Conservation (phyloP, 129 eudicot species). For the Centrapalus pauciflorus region DNA sequence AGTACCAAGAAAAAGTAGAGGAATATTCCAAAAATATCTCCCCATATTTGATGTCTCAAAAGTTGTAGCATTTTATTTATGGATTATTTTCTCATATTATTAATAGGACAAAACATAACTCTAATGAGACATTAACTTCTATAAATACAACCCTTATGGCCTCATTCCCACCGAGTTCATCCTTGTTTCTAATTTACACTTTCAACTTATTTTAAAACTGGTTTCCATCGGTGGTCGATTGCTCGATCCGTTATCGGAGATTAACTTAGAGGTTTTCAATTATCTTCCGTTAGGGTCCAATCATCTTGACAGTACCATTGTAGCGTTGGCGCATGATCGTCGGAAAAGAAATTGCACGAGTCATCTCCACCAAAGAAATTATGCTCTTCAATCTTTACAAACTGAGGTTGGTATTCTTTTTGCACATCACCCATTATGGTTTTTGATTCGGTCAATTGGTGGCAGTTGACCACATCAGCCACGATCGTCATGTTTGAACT, state of each 20-base stretch:
- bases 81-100: no score
- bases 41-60: no score
- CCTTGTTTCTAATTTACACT: slow-evolving; percentile 13
- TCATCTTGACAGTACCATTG: slow-evolving; percentile 77
- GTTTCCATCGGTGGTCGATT: slow-evolving; percentile 5
- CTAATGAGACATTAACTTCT: neutral
- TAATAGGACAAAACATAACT: neutral
- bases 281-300: slow-evolving; percentile 42
- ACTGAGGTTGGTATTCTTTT: slow-evolving; percentile 60
- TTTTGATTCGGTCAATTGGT: slow-evolving; percentile 29
- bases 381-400: slow-evolving; percentile 82
- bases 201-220: slow-evolving; percentile 1
- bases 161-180: slow-evolving; percentile 30
- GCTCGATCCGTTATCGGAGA: neutral
- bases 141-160: slow-evolving; percentile 13
- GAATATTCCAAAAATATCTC: no score
- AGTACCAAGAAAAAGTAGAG: no score
- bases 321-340: slow-evolving; percentile 80
- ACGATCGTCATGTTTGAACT: slow-evolving; percentile 1
- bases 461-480: slow-evolving; percentile 25
- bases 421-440: slow-evolving; percentile 35
- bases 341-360: slow-evolving; percentile 77
- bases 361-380: slow-evolving; percentile 80
- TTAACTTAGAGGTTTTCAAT: neutral
- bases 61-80: no score